Evolutionary conservation across 129 eudicot species (phyloP).

Genomic region (carrot (Daucus carota)): DH1_v3.0 NC_030384.2:14427501-14428000

Average conservation of each 20-base stretch:
- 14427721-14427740: constrained; percentile 51
- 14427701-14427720: constrained; percentile 49
- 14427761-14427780: no score
- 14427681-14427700: constrained; percentile 71
- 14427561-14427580: constrained; percentile 31
- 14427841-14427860: no score
- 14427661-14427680: constrained; percentile 74
- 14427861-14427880: no score
- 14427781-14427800: no score
- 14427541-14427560: constrained; percentile 56
- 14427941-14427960: constrained; percentile 32
- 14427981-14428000: constrained; percentile 52
- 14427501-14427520: constrained; percentile 61
- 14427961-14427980: constrained; percentile 32
- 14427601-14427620: constrained; percentile 16
- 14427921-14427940: neutral
- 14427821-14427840: no score
- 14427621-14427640: constrained; percentile 33
- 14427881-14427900: neutral
- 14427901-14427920: neutral
- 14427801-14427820: no score
- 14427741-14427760: no score
- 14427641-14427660: constrained; percentile 35
- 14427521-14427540: constrained; percentile 62
- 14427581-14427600: neutral